These are phyloP conservation scores for Coniochaeta hoffmannii DNA, from an alignment of 2,329 filamentous ascomycete genomes.

Conservation along the genomic window DNA sequence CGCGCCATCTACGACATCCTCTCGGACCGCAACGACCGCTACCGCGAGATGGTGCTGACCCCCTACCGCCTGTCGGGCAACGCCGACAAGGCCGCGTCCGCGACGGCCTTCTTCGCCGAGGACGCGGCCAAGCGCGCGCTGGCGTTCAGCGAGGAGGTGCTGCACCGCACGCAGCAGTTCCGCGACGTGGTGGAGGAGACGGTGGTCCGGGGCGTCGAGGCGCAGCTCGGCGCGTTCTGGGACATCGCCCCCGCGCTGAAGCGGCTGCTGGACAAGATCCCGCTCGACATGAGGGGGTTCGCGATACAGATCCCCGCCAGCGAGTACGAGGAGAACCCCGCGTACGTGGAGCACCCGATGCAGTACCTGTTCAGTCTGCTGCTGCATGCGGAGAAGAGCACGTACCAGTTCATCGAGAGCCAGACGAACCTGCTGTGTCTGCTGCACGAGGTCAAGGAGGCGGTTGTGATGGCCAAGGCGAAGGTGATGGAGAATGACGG, in stretches of 20 bases:
- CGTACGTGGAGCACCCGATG: conserved; percentile 71
- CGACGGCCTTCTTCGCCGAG: conserved; percentile 72
- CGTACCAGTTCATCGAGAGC: conserved; percentile 93
- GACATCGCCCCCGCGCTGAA: conserved; percentile 85
- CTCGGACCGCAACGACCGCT: conserved; percentile 77
- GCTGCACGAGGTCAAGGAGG: conserved; percentile 82
- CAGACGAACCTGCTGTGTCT: conserved; percentile 88
- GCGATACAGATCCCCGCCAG: conserved; percentile 67
- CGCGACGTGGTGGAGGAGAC: conserved; percentile 74
- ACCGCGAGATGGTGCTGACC: conserved; percentile 73
- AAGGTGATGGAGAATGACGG: conserved; percentile 58
- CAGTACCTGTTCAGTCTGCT: conserved; percentile 87
- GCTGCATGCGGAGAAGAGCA: conserved; percentile 82
- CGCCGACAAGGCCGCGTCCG: conserved; percentile 70
- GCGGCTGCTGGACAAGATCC: conserved; percentile 73
- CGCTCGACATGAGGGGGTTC: conserved; percentile 51
- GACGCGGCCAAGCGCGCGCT: conserved; percentile 68
- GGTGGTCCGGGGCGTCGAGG: conserved; percentile 79
- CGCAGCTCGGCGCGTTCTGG: conserved; percentile 93
- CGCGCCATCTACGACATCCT: conserved; percentile 80
- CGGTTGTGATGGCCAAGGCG: conserved; percentile 62
- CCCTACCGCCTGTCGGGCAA: conserved; percentile 73
- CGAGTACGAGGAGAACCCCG: conserved; percentile 81
- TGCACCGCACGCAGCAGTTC: conserved; percentile 70
- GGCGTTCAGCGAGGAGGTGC: conserved; percentile 62